Conservation (phyloP, 805 yeast species). For the Phaffomyces opuntiae region DNA sequence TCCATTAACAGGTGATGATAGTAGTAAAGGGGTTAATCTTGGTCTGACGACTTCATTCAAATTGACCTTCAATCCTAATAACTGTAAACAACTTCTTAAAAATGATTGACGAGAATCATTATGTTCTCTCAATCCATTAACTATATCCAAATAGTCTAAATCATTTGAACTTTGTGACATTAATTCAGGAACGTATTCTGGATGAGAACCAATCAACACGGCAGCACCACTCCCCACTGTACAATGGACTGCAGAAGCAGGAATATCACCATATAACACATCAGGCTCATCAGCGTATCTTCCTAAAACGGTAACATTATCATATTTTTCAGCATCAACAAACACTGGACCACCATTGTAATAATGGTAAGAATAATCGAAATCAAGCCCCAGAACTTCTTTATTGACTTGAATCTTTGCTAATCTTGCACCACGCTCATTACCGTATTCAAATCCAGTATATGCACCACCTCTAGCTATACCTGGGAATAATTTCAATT, state of each 20-base stretch:
- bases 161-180: constrained; percentile 28
- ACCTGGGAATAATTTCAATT: constrained; percentile 78
- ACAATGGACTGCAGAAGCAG: constrained; percentile 70
- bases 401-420: constrained; percentile 37
- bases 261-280: constrained; percentile 32
- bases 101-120: constrained; percentile 49
- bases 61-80: constrained; percentile 67
- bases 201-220: constrained; percentile 79
- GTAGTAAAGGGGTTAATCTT: constrained; percentile 56
- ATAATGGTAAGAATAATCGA: constrained; percentile 34
- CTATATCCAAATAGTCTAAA: constrained; percentile 27
- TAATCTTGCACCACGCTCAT: constrained; percentile 71
- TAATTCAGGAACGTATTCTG: constrained; percentile 68
- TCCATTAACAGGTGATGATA: constrained; percentile 36
- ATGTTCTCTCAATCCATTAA: constrained; percentile 33
- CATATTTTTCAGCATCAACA: constrained; percentile 58
- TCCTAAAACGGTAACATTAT: constrained; percentile 68
- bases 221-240: constrained; percentile 70
- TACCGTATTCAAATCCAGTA: constrained; percentile 71
- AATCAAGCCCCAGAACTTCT: constrained; percentile 23
- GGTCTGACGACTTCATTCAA: constrained; percentile 47
- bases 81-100: constrained; percentile 46
- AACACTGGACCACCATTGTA: constrained; percentile 91
- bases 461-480: constrained; percentile 74
- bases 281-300: constrained; percentile 50